Percentiles rank a stretch among this genome's conserved stretches.
Evolutionary conservation across 345 rosid species (phyloP).

Genomic region (Brassica carinata): DNA sequence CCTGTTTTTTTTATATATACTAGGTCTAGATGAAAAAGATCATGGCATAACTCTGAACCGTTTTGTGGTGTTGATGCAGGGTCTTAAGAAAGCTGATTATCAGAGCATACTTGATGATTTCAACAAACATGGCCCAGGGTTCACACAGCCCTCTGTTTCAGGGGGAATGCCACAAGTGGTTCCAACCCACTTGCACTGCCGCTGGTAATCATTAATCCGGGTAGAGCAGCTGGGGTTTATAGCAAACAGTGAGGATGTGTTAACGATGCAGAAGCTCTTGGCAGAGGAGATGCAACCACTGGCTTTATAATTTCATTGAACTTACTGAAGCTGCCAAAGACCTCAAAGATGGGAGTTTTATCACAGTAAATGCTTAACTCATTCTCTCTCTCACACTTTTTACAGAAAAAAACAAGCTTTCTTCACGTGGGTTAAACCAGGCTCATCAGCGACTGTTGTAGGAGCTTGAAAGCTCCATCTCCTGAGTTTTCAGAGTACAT

Average conservation of each 20-base stretch:
- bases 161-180: slow-evolving; percentile 39
- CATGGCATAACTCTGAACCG: background rate
- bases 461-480: no score
- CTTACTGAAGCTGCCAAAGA: slow-evolving; percentile 98
- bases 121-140: slow-evolving; percentile 76
- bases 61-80: background rate
- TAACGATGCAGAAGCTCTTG: slow-evolving; percentile 94
- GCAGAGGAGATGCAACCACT: slow-evolving; percentile 95
- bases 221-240: slow-evolving; percentile 63
- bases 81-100: slow-evolving; percentile 54
- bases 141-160: slow-evolving; percentile 39
- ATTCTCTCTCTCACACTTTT: no score
- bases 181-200: slow-evolving; percentile 45
- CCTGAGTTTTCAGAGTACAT: no score
- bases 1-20: background rate
- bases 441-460: no score
- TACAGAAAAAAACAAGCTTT: no score
- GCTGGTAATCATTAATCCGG: slow-evolving; percentile 45
- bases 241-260: slow-evolving; percentile 88
- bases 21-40: no score
- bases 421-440: no score
- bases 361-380: no score
- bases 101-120: slow-evolving; percentile 87
- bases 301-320: slow-evolving; percentile 98
- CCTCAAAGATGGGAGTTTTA: slow-evolving; percentile 67